Evolutionary conservation across 768 basidiomycete genomes (phyloP), one percentile per base, ranked within the genome.

Genomic region (Suillus brevipes): DNA sequence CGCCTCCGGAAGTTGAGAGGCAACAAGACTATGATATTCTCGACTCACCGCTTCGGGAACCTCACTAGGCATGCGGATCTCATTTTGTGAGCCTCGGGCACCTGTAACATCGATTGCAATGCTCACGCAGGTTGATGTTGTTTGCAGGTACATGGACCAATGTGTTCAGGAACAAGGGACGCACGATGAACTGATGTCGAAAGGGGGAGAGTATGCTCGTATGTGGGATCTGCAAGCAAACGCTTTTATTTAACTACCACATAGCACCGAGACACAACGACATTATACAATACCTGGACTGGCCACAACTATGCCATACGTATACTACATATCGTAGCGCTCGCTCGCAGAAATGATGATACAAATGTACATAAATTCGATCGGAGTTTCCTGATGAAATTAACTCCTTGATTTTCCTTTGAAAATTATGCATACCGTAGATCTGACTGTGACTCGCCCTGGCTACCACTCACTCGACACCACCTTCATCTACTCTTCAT

Each of bases 1-100:
- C 81, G 90, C 52, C 78, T 93, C 34, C 84, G 87, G n/a, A 77
- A 81, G 12, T 72, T 91, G 23, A 82, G 90, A 52, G 90, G 89
- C 18, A 87, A 83, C 73, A 93, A 91, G 75, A 92, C 91, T 1
- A 91, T 92, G 91, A 74, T 92, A 28, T 92, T 92, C 72, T 92
- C 90, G 1, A 89, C 89, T 0, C 91, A 78, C 31, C 62, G 75
- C 43, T 84, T 81, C 69, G 90, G 89, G 10, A 90, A 87, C 65
- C 77, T 91, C 13, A 92, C 89, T 1, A 80, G 88, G 9, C 83
- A 89, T 69, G 90, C 89, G 0, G 89, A 91, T 75, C 73, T 89
- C 4, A 90, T 92, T 38, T 65, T 91, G 86, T 89, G 66, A 67
- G 84, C 64, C 23, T 1, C 14, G 25, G 42, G 20, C 2, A 14